Conservation (phyloP, 1,284 basidiomycete species). For the Sanghuangporus baumii region DNA sequence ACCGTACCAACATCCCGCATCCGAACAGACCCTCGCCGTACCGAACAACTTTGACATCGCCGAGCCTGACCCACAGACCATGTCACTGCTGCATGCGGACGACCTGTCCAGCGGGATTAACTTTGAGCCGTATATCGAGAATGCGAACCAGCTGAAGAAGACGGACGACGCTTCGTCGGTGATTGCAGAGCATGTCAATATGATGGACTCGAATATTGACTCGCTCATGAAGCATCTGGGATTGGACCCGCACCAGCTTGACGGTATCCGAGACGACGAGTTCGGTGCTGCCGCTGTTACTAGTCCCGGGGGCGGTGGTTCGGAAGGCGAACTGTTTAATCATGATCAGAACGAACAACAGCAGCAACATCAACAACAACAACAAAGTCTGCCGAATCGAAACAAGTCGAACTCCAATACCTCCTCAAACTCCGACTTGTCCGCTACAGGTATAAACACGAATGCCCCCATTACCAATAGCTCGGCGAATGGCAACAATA, state of each 20-base stretch:
- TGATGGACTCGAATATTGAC: conserved; percentile 67
- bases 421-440: not conserved
- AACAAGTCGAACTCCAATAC: not conserved
- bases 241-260: conserved; percentile 44
- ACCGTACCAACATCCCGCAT: not conserved
- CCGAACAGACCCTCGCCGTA: not conserved
- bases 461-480: not conserved
- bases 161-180: conserved; percentile 58
- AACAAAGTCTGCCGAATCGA: not conserved
- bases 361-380: not conserved
- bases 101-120: conserved; percentile 23
- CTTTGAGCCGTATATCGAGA: conserved; percentile 36
- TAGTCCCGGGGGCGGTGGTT: not conserved
- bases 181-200: conserved; percentile 69
- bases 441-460: not conserved
- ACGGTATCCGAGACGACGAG: conserved; percentile 21
- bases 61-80: conserved; percentile 12
- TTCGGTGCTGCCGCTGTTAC: not conserved
- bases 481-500: not conserved
- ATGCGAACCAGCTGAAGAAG: conserved; percentile 37
- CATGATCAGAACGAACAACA: not conserved
- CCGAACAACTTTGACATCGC: not conserved
- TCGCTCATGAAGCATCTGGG: conserved; percentile 69
- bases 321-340: conserved; percentile 11
- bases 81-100: conserved; percentile 14